These are phyloP conservation scores for Xanthoconium purpureum DNA, from an alignment of 768 basidiomycete species.

Conservation along the genomic window DNA sequence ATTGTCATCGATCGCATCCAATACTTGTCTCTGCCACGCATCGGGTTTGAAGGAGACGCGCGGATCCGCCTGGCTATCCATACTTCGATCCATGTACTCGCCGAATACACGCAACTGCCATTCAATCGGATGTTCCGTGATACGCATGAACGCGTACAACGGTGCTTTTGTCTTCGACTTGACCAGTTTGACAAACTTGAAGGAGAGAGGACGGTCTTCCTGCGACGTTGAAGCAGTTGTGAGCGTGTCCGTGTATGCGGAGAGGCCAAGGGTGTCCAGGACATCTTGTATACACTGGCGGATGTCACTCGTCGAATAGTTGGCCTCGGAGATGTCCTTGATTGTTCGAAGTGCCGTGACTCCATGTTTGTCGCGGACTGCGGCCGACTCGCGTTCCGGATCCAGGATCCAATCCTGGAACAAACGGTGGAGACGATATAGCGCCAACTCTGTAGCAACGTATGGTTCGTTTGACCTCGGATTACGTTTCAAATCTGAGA, in stretches of 20 bases:
- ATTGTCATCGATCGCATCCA: conserved; percentile 59
- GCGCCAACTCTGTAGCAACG: conserved; percentile 48
- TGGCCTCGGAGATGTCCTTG: conserved; percentile 41
- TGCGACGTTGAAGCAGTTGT: conserved; percentile 2
- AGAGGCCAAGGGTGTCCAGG: conserved; percentile 48
- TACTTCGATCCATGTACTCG: conserved; percentile 68
- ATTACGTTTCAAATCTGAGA: conserved; percentile 45
- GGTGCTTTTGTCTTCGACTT: conserved; percentile 41
- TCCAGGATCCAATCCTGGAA: conserved; percentile 53
- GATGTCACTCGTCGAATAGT: conserved; percentile 29
- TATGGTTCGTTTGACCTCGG: conserved; percentile 40
- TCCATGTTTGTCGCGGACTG: conserved; percentile 44
- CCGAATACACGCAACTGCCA: conserved; percentile 75
- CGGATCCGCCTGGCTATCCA: conserved; percentile 57
- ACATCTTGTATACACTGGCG: conserved; percentile 38
- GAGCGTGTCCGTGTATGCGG: conserved; percentile 33
- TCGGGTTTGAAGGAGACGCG: conserved; percentile 66
- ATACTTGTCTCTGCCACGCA: conserved; percentile 65
- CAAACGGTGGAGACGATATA: conserved; percentile 53
- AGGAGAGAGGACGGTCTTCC: conserved; percentile 37
- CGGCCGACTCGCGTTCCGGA: conserved; percentile 33
- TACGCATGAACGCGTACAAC: conserved; percentile 50
- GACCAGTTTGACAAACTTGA: conserved; percentile 56
- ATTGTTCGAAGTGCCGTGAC: conserved; percentile 48
- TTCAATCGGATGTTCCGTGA: conserved; percentile 51